Base-by-base conservation (phyloP, 495 filamentous ascomycete genomes). In the Aspergillus avenaceus region DNA sequence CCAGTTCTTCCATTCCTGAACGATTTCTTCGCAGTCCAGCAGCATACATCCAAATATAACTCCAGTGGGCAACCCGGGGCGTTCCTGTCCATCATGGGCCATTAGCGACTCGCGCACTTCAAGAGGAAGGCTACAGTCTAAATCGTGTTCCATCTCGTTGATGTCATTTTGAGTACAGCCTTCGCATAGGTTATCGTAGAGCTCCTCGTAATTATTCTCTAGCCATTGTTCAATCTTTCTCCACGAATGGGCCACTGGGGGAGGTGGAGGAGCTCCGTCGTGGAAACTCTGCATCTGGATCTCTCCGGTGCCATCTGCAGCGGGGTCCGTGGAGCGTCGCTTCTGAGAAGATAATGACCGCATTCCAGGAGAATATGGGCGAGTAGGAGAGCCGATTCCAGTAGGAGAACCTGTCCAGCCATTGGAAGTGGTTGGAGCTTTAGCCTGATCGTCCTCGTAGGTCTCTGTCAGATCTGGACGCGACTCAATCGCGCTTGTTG, bases 1-100 rank as follows among this genome's bases (percentile, higher is more conserved):
- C 93, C 93, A 99, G 62, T 96, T 96, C 54, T 85, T 85, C 88
- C 93, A 97, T 68, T 99, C 93, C 68, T 96, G 88, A 6, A 97
- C 84, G 45, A 99, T 96, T 66, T 99, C 93, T 64, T 99, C 93
- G 64, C 93, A 99, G 61, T 99, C 93, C 38, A 99, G 79, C 37
- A 97, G 75, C 93, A 99, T 99, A 60, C 78, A 83, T 29, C 91
- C 80, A 63, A 99, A 97, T 32, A 99, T 82, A 48, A 97, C 83
- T 51, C 93, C 93, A 0, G 93, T 97, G 1, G 93, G 93, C 49
- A 80, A 77, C 47, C 93, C 93, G 34, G 88, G 88, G 40, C 95
- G 85, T 68, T 99, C 93, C 70, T 99, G 93, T 2, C 93, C 93
- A 62, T 99, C 93, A 63, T 99, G 95, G 24, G 88, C 63, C 72